These are phyloP conservation scores for Biscutella laevigata DNA, from an alignment of 441 rosid genomes.

Conservation along the genomic window DNA sequence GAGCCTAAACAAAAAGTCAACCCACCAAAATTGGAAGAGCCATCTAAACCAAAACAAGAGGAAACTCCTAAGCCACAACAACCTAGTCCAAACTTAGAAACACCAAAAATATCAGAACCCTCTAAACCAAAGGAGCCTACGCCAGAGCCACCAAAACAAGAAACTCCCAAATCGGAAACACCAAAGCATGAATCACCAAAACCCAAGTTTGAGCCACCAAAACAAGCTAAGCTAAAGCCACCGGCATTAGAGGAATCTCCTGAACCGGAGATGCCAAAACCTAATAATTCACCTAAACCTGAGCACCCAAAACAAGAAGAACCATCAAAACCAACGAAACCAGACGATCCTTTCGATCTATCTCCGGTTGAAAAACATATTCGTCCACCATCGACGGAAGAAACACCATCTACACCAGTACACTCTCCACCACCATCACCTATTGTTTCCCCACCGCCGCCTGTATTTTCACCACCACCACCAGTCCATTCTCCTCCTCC, in stretches of 20 bases:
- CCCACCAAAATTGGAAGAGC: slow-evolving; percentile 15
- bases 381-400: slow-evolving; percentile 17
- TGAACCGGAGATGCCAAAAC: slow-evolving; percentile 4
- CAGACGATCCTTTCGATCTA: slow-evolving; percentile 8
- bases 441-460: not conserved
- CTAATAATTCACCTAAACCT: slow-evolving; percentile 15
- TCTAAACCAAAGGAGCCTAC: slow-evolving; percentile 17
- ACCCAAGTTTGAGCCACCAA: too few species aligned
- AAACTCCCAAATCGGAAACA: slow-evolving; percentile 11
- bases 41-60: slow-evolving; percentile 25
- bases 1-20: not conserved
- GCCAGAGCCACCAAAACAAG: slow-evolving; percentile 19
- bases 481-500: slow-evolving; percentile 14
- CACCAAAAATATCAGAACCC: slow-evolving; percentile 21
- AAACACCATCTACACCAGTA: slow-evolving; percentile 22
- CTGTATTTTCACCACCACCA: slow-evolving; percentile 17
- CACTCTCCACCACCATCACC: slow-evolving; percentile 19
- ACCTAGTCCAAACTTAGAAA: slow-evolving; percentile 12
- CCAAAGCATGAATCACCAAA: slow-evolving; percentile 11
- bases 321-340: slow-evolving; percentile 20
- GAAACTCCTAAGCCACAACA: slow-evolving; percentile 17
- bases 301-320: slow-evolving; percentile 12
- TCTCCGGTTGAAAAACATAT: slow-evolving; percentile 18
- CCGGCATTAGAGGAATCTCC: slow-evolving; percentile 20
- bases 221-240: not conserved